phyloP scores from a whole-genome alignment of 2,329 filamentous ascomycete genomes.

The Phialocephala sp. region DNA sequence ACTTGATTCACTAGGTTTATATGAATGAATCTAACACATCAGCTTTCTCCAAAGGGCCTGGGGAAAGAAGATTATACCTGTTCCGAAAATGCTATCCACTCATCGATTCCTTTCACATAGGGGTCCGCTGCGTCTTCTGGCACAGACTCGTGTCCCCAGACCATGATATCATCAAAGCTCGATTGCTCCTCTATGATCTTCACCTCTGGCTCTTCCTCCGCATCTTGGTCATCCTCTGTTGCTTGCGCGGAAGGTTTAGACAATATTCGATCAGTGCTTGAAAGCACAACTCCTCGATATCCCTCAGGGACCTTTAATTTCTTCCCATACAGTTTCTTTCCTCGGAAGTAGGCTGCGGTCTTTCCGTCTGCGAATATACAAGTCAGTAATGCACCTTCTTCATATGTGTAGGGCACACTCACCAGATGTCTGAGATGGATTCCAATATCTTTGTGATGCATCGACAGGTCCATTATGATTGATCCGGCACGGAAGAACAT shows the following conservation, averaged over 20 bases:
- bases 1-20: slow-evolving; percentile 1
- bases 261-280: slow-evolving; percentile 49
- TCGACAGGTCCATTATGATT: slow-evolving; percentile 77
- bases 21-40: slow-evolving; percentile 28
- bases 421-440: slow-evolving; percentile 57
- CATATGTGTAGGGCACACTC: slow-evolving; percentile 13
- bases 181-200: slow-evolving; percentile 67
- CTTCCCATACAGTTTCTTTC: slow-evolving; percentile 77
- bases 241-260: slow-evolving; percentile 35
- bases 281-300: slow-evolving; percentile 70
- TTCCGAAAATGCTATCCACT: slow-evolving; percentile 80
- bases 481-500: slow-evolving; percentile 82
- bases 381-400: not conserved
- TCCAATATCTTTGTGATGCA: slow-evolving; percentile 72
- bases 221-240: slow-evolving; percentile 48
- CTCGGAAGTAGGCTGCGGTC: slow-evolving; percentile 73
- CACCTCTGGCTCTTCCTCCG: slow-evolving; percentile 55
- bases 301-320: slow-evolving; percentile 69
- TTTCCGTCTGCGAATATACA: slow-evolving; percentile 51
- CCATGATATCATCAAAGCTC: slow-evolving; percentile 73
- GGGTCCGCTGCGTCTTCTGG: slow-evolving; percentile 68
- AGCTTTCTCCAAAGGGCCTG: slow-evolving; percentile 8
- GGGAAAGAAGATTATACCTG: slow-evolving; percentile 52
- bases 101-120: slow-evolving; percentile 76
- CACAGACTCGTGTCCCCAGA: slow-evolving; percentile 82